phyloP scores from a whole-genome alignment of 768 basidiomycete genomes.

The Mycena indigotica region DNA sequence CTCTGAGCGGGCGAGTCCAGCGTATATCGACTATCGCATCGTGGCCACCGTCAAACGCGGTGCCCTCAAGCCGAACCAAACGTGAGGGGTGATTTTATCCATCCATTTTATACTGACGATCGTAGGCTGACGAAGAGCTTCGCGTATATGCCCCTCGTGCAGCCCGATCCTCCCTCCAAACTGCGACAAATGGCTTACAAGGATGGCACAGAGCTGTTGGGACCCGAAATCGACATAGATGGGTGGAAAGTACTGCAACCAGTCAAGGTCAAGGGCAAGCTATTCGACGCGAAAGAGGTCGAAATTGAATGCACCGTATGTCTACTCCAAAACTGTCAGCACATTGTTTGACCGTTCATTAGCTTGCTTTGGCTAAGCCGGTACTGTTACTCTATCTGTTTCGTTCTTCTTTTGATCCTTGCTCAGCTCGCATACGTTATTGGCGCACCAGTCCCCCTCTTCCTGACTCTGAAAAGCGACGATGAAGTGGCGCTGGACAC shows the following conservation, averaged over 20 bases:
- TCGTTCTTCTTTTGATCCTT: background rate
- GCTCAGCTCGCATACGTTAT: constrained; percentile 50
- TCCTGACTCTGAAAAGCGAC: constrained; percentile 44
- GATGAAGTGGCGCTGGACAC: constrained; percentile 55
- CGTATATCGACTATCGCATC: constrained; percentile 59
- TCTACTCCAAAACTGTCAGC: background rate
- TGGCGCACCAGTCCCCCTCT: constrained; percentile 54
- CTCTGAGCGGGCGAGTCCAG: constrained; percentile 55
- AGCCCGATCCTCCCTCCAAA: constrained; percentile 38
- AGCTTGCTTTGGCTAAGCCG: constrained; percentile 56
- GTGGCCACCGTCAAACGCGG: constrained; percentile 52
- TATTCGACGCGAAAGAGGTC: constrained; percentile 36
- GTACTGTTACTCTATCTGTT: constrained; percentile 23
- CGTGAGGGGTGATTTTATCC: constrained; percentile 34
- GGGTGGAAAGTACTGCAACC: constrained; percentile 40
- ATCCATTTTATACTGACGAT: background rate
- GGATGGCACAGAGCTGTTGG: constrained; percentile 32
- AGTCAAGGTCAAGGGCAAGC: constrained; percentile 32
- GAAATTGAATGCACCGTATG: constrained; percentile 37
- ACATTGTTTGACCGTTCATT: background rate
- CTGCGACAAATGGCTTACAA: constrained; percentile 38
- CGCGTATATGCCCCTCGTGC: constrained; percentile 34
- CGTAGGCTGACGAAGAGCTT: constrained; percentile 34
- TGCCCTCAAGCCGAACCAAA: constrained; percentile 50
- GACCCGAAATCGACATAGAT: constrained; percentile 40